Evolutionary conservation across 2,329 filamentous ascomycete species (phyloP).

Genomic region (Ambrosiella xylebori): DNA sequence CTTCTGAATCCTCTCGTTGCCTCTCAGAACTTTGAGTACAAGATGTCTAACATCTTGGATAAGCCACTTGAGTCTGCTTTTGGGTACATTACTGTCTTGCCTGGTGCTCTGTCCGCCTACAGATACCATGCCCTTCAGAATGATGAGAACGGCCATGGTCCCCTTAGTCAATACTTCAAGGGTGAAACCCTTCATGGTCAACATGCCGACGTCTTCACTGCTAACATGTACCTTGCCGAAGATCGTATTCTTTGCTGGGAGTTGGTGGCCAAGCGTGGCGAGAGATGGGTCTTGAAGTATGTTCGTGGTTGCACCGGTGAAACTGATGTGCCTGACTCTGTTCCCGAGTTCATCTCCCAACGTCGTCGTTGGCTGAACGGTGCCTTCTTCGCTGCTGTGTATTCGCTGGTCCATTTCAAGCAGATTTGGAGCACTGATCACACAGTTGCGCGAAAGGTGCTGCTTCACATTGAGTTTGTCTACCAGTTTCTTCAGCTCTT

Average conservation of each 20-base stretch:
- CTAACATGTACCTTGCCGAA: slow-evolving; percentile 98
- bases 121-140: slow-evolving; percentile 93
- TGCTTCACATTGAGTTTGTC: slow-evolving; percentile 86
- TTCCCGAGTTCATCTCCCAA: slow-evolving; percentile 95
- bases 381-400: slow-evolving; percentile 95
- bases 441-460: slow-evolving; percentile 69
- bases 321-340: slow-evolving; percentile 86
- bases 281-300: slow-evolving; percentile 95
- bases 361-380: slow-evolving; percentile 94
- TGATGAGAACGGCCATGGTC: slow-evolving; percentile 86
- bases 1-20: slow-evolving; percentile 88
- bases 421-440: slow-evolving; percentile 93
- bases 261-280: slow-evolving; percentile 81
- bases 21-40: slow-evolving; percentile 98
- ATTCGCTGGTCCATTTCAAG: slow-evolving; percentile 85
- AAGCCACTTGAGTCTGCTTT: slow-evolving; percentile 96
- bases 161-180: slow-evolving; percentile 96
- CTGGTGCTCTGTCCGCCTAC: slow-evolving; percentile 87
- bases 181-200: slow-evolving; percentile 92
- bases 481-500: slow-evolving; percentile 86
- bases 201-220: slow-evolving; percentile 91
- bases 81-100: slow-evolving; percentile 93
- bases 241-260: slow-evolving; percentile 99
- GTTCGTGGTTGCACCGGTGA: slow-evolving; percentile 93
- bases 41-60: slow-evolving; percentile 98